Conservation (phyloP, 805 yeast species). For the Lipomyces yamanashiensis region DNA sequence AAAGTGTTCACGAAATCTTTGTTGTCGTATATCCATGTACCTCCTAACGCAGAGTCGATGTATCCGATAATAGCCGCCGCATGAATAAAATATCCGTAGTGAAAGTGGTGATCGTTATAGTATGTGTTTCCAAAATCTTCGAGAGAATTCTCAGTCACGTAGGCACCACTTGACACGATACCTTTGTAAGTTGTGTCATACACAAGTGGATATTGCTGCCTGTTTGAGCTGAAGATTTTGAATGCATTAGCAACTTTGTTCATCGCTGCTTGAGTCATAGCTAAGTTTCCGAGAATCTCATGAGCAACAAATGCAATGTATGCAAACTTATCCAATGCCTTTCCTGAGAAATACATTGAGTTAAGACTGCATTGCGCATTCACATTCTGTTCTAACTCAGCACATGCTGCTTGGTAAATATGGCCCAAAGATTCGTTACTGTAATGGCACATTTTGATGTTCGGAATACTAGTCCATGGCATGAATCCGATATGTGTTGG, state of each 20-base stretch:
- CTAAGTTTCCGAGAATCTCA: conserved; percentile 61
- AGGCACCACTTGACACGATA: conserved; percentile 55
- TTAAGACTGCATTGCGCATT: conserved; percentile 65
- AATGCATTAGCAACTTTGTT: conserved; percentile 68
- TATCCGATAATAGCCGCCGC: conserved; percentile 79
- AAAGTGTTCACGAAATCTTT: conserved; percentile 63
- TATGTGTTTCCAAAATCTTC: conserved; percentile 79
- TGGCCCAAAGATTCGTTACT: conserved; percentile 47
- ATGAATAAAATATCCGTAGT: conserved; percentile 80
- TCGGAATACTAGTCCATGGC: conserved; percentile 53
- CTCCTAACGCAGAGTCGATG: conserved; percentile 62
- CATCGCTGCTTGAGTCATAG: conserved; percentile 57
- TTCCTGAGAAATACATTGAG: conserved; percentile 92
- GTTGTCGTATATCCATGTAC: conserved; percentile 55
- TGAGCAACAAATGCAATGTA: conserved; percentile 76
- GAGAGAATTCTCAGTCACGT: conserved; percentile 45
- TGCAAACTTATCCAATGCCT: conserved; percentile 86
- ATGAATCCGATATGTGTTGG: conserved; percentile 55
- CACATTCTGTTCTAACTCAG: conserved; percentile 62
- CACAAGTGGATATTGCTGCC: conserved; percentile 71
- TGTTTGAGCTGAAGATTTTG: conserved; percentile 67
- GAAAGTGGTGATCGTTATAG: conserved; percentile 88
- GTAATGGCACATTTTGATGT: conserved; percentile 47
- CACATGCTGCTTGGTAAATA: conserved; percentile 55
- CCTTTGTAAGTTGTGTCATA: conserved; percentile 66